These are phyloP conservation scores for Citropsis articulata DNA, from an alignment of 345 rosid species.

Conservation along the genomic window DNA sequence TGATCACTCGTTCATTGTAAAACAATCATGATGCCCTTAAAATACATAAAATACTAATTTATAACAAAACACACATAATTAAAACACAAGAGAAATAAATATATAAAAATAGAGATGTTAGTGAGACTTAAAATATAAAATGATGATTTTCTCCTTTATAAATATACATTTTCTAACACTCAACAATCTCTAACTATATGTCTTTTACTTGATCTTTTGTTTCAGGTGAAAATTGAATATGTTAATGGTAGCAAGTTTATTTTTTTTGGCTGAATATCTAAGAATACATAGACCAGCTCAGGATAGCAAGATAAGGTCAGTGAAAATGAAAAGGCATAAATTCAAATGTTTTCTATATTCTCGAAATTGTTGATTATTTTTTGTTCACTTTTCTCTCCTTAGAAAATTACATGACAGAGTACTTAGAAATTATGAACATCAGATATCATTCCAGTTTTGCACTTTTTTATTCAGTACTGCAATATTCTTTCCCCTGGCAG, in stretches of 20 bases:
- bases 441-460: not conserved
- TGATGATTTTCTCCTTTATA: too few relatives aligned
- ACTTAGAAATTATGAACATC: not conserved
- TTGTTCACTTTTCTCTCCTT: not conserved
- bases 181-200: too few relatives aligned
- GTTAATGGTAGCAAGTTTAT: not conserved
- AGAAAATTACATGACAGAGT: not conserved
- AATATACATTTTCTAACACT: too few relatives aligned
- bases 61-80: too few relatives aligned
- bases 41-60: too few relatives aligned
- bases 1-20: too few relatives aligned
- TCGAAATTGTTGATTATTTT: not conserved
- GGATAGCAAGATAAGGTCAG: slow-evolving; percentile 77
- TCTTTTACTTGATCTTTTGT: too few relatives aligned
- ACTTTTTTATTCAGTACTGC: not conserved
- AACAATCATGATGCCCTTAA: too few relatives aligned
- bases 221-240: slow-evolving; percentile 32
- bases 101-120: too few relatives aligned
- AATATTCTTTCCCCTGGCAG: not conserved
- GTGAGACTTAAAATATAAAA: too few relatives aligned
- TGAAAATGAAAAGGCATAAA: slow-evolving; percentile 78
- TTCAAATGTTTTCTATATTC: not conserved
- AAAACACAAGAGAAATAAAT: too few relatives aligned
- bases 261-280: too few relatives aligned
- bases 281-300: slow-evolving; percentile 50